Evolutionary conservation across 1,284 basidiomycete species (phyloP).

Genomic region (Mycena sp.): DNA sequence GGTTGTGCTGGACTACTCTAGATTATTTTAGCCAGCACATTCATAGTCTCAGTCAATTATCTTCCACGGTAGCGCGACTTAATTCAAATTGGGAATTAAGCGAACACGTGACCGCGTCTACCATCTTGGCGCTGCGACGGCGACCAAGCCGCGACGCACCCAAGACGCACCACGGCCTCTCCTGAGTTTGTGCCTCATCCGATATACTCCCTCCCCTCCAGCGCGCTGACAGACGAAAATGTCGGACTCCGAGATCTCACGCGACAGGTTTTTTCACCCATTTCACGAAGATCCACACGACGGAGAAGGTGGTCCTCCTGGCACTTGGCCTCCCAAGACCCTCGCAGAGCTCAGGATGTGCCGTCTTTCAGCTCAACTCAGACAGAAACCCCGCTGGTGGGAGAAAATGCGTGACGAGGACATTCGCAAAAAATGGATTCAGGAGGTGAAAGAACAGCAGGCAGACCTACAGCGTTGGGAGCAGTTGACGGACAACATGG

Average conservation of each 20-base stretch:
- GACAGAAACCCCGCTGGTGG: constrained; percentile 36
- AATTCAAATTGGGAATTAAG: background rate
- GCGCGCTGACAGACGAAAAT: background rate
- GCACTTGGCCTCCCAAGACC: constrained; percentile 15
- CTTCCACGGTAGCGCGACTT: background rate
- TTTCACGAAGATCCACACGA: constrained; percentile 26
- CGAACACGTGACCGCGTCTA: constrained; percentile 14
- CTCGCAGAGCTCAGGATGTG: constrained; percentile 35
- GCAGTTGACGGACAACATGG: constrained; percentile 37
- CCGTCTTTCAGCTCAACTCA: constrained; percentile 29
- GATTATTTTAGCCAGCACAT: constrained; percentile 4
- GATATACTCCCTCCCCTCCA: too few relatives aligned
- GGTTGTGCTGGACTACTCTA: background rate
- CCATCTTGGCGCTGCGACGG: background rate
- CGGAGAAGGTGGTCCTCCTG: background rate
- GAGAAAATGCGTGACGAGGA: constrained; percentile 30
- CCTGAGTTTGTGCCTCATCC: background rate
- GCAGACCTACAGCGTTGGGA: constrained; percentile 13
- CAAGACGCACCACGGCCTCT: too few relatives aligned
- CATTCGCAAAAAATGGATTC: constrained; percentile 34
- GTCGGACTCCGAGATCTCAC: background rate
- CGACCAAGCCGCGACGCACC: background rate
- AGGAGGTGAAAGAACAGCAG: constrained; percentile 36
- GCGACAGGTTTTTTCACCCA: constrained; percentile 20
- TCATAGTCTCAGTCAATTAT: too few relatives aligned